Conservation (phyloP, 345 rosid genomes). For the Durio zibethinus region DNA sequence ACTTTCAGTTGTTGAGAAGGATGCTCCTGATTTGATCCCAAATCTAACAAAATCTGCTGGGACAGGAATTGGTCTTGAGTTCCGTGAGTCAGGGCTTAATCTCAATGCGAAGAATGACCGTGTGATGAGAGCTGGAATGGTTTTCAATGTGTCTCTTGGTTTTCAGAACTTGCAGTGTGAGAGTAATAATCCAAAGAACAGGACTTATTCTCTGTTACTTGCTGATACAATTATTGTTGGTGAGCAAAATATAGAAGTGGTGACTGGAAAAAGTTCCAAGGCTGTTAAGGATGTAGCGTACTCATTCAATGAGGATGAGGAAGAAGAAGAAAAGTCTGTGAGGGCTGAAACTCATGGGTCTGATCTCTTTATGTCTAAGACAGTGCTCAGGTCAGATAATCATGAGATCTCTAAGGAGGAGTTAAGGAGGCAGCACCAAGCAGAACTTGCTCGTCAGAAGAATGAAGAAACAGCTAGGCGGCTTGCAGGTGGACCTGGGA, state of each 20-base stretch:
- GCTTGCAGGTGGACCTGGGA: constrained; percentile 72
- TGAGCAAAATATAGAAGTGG: constrained; percentile 51
- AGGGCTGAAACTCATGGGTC: constrained; percentile 39
- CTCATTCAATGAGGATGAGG: constrained; percentile 84
- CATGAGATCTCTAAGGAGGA: constrained; percentile 91
- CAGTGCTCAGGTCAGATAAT: constrained; percentile 85
- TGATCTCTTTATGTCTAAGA: constrained; percentile 52
- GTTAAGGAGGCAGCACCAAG: constrained; percentile 94
- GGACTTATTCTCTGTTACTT: constrained; percentile 62
- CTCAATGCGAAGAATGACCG: constrained; percentile 79
- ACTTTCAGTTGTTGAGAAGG: constrained; percentile 68
- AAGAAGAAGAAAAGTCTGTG: constrained; percentile 52
- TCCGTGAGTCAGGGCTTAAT: constrained; percentile 80
- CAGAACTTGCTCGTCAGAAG: constrained; percentile 95
- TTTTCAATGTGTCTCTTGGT: constrained; percentile 83
- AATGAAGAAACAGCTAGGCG: constrained; percentile 96
- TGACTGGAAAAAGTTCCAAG: constrained; percentile 68
- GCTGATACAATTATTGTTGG: constrained; percentile 87
- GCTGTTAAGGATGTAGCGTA: constrained; percentile 84
- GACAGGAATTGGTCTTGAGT: constrained; percentile 95
- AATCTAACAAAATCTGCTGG: constrained; percentile 90
- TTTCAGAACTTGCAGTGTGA: constrained; percentile 75
- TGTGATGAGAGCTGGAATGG: constrained; percentile 58
- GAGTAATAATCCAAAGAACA: constrained; percentile 57
- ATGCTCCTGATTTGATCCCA: constrained; percentile 68